Evolutionary conservation across 352 stramenopile species (phyloP).

Genomic region (Phytophthora macrochlamydospora): DNA sequence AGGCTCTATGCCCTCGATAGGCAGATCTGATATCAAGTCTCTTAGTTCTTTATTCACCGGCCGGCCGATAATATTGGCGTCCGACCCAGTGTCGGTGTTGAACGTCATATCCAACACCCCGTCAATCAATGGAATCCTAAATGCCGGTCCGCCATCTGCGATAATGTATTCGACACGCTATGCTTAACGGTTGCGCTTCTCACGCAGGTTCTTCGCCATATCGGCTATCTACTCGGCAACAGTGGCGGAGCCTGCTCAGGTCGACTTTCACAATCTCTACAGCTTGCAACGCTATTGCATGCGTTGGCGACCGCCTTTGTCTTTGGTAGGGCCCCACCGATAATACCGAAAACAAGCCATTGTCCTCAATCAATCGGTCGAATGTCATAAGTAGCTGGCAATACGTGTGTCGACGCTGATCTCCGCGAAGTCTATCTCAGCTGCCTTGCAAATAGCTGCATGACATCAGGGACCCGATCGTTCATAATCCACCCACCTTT

Average conservation of each 20-base stretch:
- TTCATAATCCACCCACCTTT: too few relatives aligned
- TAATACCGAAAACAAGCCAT: too few relatives aligned
- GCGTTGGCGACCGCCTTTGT: too few relatives aligned
- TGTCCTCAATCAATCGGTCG: too few relatives aligned
- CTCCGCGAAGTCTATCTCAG: too few relatives aligned
- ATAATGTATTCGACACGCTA: conserved; percentile 6
- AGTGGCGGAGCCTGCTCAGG: not conserved
- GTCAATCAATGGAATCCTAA: conserved; percentile 1
- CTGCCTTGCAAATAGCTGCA: too few relatives aligned
- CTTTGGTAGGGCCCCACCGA: too few relatives aligned
- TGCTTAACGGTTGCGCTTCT: not conserved
- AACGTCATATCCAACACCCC: conserved; percentile 4
- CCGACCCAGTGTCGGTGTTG: conserved; percentile 6
- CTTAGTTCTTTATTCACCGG: not conserved
- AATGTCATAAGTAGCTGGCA: too few relatives aligned
- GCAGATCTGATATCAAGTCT: not conserved
- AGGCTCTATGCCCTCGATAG: not conserved
- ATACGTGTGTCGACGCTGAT: too few relatives aligned
- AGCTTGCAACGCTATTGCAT: too few relatives aligned
- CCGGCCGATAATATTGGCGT: conserved; percentile 12
- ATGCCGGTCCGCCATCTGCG: conserved; percentile 1
- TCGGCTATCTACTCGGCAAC: conserved; percentile 12
- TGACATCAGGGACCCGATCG: too few relatives aligned
- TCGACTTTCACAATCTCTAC: too few relatives aligned
- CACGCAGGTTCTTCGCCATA: not conserved